Evolutionary conservation across 2,329 filamentous ascomycete species (phyloP), one percentile per base, ranked within the genome.

Genomic region (Cyclaneusma minus): DNA sequence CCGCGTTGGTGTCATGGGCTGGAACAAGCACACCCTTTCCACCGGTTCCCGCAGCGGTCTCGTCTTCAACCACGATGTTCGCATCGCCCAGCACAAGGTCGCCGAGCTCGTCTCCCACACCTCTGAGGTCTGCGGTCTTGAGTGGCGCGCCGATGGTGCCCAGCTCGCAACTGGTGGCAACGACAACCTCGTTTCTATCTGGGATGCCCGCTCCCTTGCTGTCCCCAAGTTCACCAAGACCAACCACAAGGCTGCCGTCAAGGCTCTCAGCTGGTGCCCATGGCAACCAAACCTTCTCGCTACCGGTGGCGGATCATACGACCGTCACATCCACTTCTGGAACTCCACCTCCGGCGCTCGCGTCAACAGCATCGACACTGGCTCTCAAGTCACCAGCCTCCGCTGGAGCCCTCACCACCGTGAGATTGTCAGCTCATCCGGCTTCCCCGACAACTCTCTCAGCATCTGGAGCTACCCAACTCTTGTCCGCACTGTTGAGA

Each of bases 401-500:
- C 77, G 84, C 44, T 98, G 89, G 89, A 92, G 82, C 65, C 83
- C 84, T 35, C 77, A 83, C 55, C 92, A 95, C 68, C 85, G 89
- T 41, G 89, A 98, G 66, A 89, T 98, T 44, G 85, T 95, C 48
- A 92, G 81, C 64, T 92, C 84, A 19, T 89, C 83, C 48, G 89
- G 89, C 30, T 95, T 95, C 64, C 89, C 89, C n/a, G 87, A 95
- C 60, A 98, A 98, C 67, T 91, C 83, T 19, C 68, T 98, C 41
- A 93, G 82, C 64, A 92, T 98, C 61, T 98, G 89, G 89, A 92
- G 81, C 64, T 98, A 98, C 58, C 89, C 89, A 7, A 89, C 84
- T 11, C 65, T 95, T 26, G 89, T 95, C 37, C 89, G 91, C 60
- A 94, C 93, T 49, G 78, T 94, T 34, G 89, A 98, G 62, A 93